phyloP scores from a whole-genome alignment of 441 rosid species.

The Croton laevigatus region DNA sequence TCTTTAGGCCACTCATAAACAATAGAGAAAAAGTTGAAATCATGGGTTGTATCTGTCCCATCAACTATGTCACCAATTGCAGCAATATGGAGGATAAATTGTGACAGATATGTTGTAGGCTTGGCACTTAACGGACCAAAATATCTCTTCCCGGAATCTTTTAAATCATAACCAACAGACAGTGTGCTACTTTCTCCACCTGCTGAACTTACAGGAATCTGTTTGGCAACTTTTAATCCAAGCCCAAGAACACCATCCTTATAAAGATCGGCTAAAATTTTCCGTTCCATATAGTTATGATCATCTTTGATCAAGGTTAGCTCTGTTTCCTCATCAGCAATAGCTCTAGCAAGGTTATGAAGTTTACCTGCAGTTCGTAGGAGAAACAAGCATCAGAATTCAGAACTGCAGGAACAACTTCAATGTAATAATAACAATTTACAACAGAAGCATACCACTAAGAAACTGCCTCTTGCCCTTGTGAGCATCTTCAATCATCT shows the following conservation, averaged over 20 bases:
- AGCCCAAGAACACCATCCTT: constrained; percentile 91
- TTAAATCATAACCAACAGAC: constrained; percentile 55
- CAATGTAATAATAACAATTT: constrained; percentile 19
- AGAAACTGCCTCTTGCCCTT: constrained; percentile 96
- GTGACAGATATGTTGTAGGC: constrained; percentile 87
- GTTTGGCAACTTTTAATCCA: constrained; percentile 70
- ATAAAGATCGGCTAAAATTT: constrained; percentile 42
- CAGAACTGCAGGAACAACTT: constrained; percentile 23
- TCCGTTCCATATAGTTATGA: constrained; percentile 40
- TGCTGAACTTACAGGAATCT: constrained; percentile 42
- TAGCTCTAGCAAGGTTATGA: constrained; percentile 96
- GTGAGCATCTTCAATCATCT: constrained; percentile 99
- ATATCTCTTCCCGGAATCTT: constrained; percentile 73
- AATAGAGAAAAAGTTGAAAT: constrained; percentile 95
- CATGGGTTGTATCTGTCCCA: constrained; percentile 99
- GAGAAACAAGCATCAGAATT: constrained; percentile 30
- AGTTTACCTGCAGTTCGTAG: constrained; percentile 68
- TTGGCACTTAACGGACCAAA: constrained; percentile 80
- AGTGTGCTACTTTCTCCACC: constrained; percentile 48
- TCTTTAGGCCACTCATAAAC: constrained; percentile 99
- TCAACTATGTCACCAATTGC: constrained; percentile 99
- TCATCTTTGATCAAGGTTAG: constrained; percentile 49
- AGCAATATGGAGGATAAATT: constrained; percentile 93
- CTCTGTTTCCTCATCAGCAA: constrained; percentile 89
- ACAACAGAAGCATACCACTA: constrained; percentile 58